A percentile compares a stretch with the other conserved stretches of the same genome.
Conservation (phyloP, 2,329 filamentous ascomycete genomes). For the Periconia digitata region DNA sequence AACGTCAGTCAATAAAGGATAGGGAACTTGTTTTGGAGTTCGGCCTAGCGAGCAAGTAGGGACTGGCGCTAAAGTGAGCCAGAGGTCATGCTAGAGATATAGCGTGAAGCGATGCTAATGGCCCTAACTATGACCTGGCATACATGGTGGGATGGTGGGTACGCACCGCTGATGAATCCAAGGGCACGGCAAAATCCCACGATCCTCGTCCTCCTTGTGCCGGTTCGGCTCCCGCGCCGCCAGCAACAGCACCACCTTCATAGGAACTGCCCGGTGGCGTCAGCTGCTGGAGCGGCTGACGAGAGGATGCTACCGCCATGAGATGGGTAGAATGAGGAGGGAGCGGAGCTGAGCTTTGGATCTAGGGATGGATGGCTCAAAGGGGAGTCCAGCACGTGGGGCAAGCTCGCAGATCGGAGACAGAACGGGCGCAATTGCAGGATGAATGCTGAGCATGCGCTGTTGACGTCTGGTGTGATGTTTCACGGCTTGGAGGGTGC, state of each 20-base stretch:
- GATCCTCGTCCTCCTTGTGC: slow-evolving; percentile 19
- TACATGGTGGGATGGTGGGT: slow-evolving; percentile 7
- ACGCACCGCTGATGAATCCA: slow-evolving; percentile 38
- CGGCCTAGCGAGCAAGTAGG: not conserved
- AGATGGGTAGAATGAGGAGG: slow-evolving; percentile 2
- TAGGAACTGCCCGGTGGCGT: slow-evolving; percentile 45
- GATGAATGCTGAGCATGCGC: not conserved
- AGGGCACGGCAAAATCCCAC: slow-evolving; percentile 44
- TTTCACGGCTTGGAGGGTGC: slow-evolving; percentile 11
- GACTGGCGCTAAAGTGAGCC: slow-evolving; percentile 22
- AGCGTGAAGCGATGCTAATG: slow-evolving; percentile 17
- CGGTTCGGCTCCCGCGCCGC: not conserved
- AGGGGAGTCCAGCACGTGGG: not conserved
- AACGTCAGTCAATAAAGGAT: slow-evolving; percentile 22
- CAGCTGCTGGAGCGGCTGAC: slow-evolving; percentile 35
- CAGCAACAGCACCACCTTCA: slow-evolving; percentile 19
- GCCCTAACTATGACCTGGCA: slow-evolving; percentile 16
- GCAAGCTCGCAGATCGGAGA: slow-evolving; percentile 8
- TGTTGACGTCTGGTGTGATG: slow-evolving; percentile 6
- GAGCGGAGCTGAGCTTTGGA: no score
- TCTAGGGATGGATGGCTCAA: not conserved
- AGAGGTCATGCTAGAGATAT: slow-evolving; percentile 19
- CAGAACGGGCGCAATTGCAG: slow-evolving; percentile 7
- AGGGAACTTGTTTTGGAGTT: slow-evolving; percentile 1
- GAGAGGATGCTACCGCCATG: slow-evolving; percentile 40